Evolutionary conservation across 2,329 filamentous ascomycete species (phyloP).

Genomic region (Alternaria brassicae): DNA sequence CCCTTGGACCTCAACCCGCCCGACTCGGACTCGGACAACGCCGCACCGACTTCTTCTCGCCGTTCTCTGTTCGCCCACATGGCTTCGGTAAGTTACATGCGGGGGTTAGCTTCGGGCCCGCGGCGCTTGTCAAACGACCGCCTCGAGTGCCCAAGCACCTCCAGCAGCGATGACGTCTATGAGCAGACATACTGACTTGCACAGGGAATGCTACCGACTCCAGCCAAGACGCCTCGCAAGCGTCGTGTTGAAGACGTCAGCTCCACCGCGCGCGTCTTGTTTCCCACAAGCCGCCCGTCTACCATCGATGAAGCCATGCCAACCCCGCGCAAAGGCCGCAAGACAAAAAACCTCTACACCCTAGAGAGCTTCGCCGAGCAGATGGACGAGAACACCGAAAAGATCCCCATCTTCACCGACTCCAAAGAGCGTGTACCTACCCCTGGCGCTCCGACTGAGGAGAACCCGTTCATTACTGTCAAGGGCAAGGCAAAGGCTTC

Average conservation of each 20-base stretch:
- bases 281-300: constrained; percentile 70
- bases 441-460: constrained; percentile 64
- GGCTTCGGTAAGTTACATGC: constrained; percentile 32
- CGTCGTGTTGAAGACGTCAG: constrained; percentile 54
- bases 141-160: not conserved
- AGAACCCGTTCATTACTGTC: constrained; percentile 75
- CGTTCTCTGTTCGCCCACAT: constrained; percentile 34
- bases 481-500: constrained; percentile 55
- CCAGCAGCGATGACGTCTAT: not conserved
- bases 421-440: constrained; percentile 77
- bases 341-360: constrained; percentile 58
- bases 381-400: constrained; percentile 62
- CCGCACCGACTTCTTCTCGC: constrained; percentile 35
- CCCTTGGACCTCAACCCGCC: constrained; percentile 28
- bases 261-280: constrained; percentile 61
- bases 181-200: constrained; percentile 8
- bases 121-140: constrained; percentile 7
- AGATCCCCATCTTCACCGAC: constrained; percentile 78
- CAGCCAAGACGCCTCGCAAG: constrained; percentile 78
- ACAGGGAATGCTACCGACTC: constrained; percentile 73
- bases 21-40: constrained; percentile 43
- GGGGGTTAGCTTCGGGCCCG: constrained; percentile 9
- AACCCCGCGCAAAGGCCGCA: constrained; percentile 65
- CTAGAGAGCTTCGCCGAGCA: constrained; percentile 54
- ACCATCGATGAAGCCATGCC: constrained; percentile 65